Percentiles rank a stretch among this genome's conserved stretches.
Evolutionary conservation across 2,329 filamentous ascomycete genomes (phyloP).

Genomic region (Harringtonia lauricola): DNA sequence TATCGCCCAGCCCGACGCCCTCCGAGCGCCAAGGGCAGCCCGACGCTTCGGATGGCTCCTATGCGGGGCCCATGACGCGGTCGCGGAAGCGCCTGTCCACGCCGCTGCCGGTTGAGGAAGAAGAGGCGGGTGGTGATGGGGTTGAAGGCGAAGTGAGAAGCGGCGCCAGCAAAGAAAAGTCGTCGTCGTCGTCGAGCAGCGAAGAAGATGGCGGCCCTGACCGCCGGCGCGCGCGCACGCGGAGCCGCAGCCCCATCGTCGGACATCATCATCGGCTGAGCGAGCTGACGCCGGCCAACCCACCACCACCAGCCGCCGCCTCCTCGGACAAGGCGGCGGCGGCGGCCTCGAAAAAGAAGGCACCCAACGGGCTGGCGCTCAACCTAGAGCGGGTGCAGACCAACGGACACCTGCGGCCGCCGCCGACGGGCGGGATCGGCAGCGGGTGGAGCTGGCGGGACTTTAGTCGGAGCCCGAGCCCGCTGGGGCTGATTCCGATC

Average conservation of each 20-base stretch:
- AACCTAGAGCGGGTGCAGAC: constrained; percentile 12
- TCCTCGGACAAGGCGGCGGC: constrained; percentile 10
- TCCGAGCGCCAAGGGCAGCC: constrained; percentile 42
- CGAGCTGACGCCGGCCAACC: constrained; percentile 36
- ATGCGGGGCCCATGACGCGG: constrained; percentile 67
- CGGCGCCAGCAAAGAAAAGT: constrained; percentile 32
- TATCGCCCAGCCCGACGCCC: constrained; percentile 74
- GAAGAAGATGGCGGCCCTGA: constrained; percentile 30
- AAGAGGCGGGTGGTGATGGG: constrained; percentile 23
- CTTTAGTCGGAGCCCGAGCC: constrained; percentile 83
- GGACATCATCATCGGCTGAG: constrained; percentile 36
- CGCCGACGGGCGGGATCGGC: constrained; percentile 36
- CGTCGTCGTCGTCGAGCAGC: constrained; percentile 19
- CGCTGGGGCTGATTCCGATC: constrained; percentile 87
- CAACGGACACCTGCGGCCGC: constrained; percentile 65
- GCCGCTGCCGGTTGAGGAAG: constrained; percentile 50
- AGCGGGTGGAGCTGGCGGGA: constrained; percentile 69
- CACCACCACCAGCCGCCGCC: constrained; percentile 12
- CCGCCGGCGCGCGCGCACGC: constrained; percentile 52
- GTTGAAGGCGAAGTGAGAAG: not conserved
- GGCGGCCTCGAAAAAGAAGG: constrained; percentile 2
- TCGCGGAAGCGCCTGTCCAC: constrained; percentile 49
- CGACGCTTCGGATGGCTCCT: constrained; percentile 25
- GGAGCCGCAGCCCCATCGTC: constrained; percentile 65
- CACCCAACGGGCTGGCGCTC: not conserved